Evolutionary conservation across 352 stramenopile genomes (phyloP), one percentile per base, ranked within the genome.

Genomic region (Globisporangium ultimum): DNA sequence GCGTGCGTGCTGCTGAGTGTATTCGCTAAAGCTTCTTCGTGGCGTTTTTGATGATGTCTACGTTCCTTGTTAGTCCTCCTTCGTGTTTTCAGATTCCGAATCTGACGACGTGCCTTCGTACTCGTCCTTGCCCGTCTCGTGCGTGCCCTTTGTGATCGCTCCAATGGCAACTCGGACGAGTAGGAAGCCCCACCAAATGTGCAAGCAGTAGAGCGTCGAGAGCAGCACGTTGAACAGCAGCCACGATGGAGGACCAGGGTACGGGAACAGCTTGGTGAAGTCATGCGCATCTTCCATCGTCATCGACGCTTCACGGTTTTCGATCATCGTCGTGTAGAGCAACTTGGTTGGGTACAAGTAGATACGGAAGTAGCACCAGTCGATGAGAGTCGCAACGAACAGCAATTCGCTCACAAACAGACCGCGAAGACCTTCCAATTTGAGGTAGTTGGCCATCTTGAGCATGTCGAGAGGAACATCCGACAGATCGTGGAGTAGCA

Each of bases 401-500:
- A 85, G 50, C 28, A 91, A 71, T 53, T 96, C 87, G 60, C 68
- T 84, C 51, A 74, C 63, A 52, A 95, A 95, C 28, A 87, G 56
- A 15, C 84, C 86, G 17, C 68, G 68, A 28, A 78, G 58, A 50
- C 83, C 86, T 63, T 95, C 87, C 47, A 95, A 63, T 55, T 95
- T 93, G 59, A 95, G 78, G 78, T 95, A 94, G 69, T 96, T 96
- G 66, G 64, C 68, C 84, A 96, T 95, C 72, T 96, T 96, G 51
- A 96, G 67, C 68, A 93, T 74, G 61, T 96, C 88, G 36, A 96
- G 71, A 36, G 87, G 84, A n/a, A 96, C 73, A 59, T 96, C 88
- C n/a, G 84, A 93, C 50, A 91, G 68, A 54, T 96, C 88, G 60
- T 96, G 88, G 15, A 96, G 60, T 43, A 95, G 65, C 18, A 96